phyloP scores from a whole-genome alignment of 83 land plant genomes.

The Isoetes engelmannii region DNA sequence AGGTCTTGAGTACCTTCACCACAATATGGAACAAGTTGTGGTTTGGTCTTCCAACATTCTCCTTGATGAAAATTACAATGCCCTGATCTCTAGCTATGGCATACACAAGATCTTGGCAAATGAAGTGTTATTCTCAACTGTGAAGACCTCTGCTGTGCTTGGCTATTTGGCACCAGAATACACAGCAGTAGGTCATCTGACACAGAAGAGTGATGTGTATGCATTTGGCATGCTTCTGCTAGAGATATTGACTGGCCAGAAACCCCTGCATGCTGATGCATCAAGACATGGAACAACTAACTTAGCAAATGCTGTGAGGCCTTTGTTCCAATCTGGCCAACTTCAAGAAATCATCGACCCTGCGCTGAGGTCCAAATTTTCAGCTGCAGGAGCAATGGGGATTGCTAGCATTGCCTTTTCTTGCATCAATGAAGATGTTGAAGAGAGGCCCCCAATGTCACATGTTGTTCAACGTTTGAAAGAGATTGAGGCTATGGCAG shows the following conservation, averaged over 20 bases:
- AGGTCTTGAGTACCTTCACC: constrained; percentile 55
- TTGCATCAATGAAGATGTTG: constrained; percentile 49
- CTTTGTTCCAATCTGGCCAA: constrained; percentile 28
- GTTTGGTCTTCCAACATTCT: constrained; percentile 64
- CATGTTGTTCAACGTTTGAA: constrained; percentile 27
- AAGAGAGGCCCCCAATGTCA: constrained; percentile 47
- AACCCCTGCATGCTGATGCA: constrained; percentile 8
- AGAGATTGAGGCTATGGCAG: constrained; percentile 5
- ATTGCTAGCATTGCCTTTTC: constrained; percentile 43
- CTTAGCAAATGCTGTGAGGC: constrained; percentile 14
- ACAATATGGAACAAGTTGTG: constrained; percentile 28
- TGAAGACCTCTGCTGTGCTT: constrained; percentile 61
- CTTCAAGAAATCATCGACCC: constrained; percentile 48
- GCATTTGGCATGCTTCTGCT: constrained; percentile 65
- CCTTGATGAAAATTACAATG: constrained; percentile 51
- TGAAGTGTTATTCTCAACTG: constrained; percentile 56
- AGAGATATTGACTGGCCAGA: constrained; percentile 52
- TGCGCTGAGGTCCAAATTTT: constrained; percentile 40
- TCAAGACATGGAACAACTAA: background rate
- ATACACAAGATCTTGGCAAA: constrained; percentile 63
- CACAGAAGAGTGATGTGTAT: constrained; percentile 67
- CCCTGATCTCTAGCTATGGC: constrained; percentile 53
- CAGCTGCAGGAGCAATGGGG: constrained; percentile 36
- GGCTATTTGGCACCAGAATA: constrained; percentile 84
- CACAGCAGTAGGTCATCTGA: constrained; percentile 52